Evolutionary conservation across 352 stramenopile species (phyloP).

Genomic region (Phytophthora gonapodyides): DNA sequence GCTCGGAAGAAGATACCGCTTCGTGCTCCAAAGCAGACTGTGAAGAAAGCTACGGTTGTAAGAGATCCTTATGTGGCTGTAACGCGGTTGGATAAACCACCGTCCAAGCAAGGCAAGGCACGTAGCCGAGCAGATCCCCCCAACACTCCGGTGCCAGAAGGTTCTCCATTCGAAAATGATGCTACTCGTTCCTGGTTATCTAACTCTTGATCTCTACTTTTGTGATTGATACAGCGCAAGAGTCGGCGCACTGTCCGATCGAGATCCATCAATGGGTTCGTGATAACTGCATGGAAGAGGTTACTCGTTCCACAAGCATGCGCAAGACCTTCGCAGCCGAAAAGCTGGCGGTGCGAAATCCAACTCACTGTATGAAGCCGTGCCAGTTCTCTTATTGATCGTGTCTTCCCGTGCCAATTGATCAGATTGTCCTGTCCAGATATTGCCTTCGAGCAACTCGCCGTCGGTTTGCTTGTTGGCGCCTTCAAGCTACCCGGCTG

Average conservation of each 20-base stretch:
- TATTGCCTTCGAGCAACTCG: constrained; percentile 5
- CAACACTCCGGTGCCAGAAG: not conserved
- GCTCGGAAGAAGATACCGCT: constrained; percentile 3
- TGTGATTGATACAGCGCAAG: not conserved
- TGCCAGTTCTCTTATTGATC: not conserved
- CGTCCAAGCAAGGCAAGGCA: constrained; percentile 4
- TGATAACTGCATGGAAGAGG: constrained; percentile 54
- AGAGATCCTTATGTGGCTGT: too few relatives aligned
- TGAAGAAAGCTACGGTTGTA: too few relatives aligned
- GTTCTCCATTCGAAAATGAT: too few relatives aligned
- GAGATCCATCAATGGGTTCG: constrained; percentile 46
- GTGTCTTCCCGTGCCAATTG: not conserved
- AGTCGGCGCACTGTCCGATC: constrained; percentile 6
- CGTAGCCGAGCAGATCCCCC: not conserved
- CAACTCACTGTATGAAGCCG: not conserved
- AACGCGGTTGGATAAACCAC: not conserved
- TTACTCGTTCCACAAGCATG: constrained; percentile 33
- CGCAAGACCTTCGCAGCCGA: constrained; percentile 44
- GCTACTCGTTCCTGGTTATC: too few relatives aligned
- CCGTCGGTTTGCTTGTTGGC: constrained; percentile 39
- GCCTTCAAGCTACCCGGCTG: constrained; percentile 14
- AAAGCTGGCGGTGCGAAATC: constrained; percentile 43
- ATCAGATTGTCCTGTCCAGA: constrained; percentile 27
- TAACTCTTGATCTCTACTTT: too few relatives aligned
- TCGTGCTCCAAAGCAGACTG: not conserved